Evolutionary conservation across 2,329 filamentous ascomycete species (phyloP).

Genomic region (Botrytis deweyae): DNA sequence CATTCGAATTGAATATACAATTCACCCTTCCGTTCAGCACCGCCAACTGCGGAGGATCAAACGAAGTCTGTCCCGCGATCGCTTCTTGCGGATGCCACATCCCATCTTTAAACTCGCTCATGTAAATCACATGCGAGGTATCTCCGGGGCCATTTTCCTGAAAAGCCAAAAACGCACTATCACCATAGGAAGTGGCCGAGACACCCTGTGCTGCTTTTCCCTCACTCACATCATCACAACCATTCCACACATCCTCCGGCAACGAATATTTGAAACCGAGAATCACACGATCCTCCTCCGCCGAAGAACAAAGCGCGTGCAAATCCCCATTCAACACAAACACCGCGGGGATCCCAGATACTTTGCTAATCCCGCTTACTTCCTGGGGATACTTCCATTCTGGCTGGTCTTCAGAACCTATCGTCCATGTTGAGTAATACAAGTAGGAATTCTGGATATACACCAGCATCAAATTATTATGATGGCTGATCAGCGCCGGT

Average conservation of each 20-base stretch:
- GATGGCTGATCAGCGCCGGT: constrained; percentile 40
- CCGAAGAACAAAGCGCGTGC: constrained; percentile 39
- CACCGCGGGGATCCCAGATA: constrained; percentile 38
- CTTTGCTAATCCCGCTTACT: constrained; percentile 34
- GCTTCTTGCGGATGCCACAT: constrained; percentile 30
- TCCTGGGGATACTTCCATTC: constrained; percentile 31
- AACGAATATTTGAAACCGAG: constrained; percentile 39
- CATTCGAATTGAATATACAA: constrained; percentile 40
- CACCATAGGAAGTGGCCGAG: constrained; percentile 41
- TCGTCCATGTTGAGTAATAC: constrained; percentile 36
- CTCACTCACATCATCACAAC: constrained; percentile 40
- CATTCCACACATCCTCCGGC: constrained; percentile 36
- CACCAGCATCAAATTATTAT: constrained; percentile 41
- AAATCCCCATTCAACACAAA: constrained; percentile 39
- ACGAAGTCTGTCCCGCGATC: constrained; percentile 28
- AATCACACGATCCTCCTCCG: constrained; percentile 36
- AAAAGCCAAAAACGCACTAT: constrained; percentile 38
- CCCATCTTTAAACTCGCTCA: constrained; percentile 31
- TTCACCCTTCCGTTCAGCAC: constrained; percentile 39
- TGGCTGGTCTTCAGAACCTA: constrained; percentile 28
- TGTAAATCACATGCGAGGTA: constrained; percentile 29
- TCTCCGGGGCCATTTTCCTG: constrained; percentile 32
- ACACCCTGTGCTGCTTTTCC: constrained; percentile 39
- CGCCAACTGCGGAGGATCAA: constrained; percentile 31
- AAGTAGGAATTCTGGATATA: constrained; percentile 37